A percentile compares a stretch with the other conserved stretches of the same genome.
phyloP scores from a whole-genome alignment of 75 land plant species.

The Selaginella tamariscina region DNA sequence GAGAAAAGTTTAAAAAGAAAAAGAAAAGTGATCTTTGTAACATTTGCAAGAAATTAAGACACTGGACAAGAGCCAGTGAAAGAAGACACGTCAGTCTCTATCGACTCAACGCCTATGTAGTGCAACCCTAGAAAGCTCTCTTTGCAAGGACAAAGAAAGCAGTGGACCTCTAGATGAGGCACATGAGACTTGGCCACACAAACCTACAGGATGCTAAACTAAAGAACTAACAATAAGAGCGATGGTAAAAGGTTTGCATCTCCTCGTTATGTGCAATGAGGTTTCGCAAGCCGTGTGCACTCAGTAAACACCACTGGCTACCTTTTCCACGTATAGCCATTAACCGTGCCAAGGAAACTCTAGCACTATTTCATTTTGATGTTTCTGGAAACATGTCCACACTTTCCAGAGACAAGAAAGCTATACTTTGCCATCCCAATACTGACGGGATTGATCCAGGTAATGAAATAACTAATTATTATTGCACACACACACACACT shows the following conservation, averaged over 20 bases:
- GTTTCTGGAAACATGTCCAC: too few species aligned
- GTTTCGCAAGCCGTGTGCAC: neutral
- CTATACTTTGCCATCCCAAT: too few species aligned
- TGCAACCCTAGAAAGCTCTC: neutral
- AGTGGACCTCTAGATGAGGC: neutral
- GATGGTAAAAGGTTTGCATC: neutral
- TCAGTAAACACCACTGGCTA: neutral
- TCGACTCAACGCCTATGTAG: neutral
- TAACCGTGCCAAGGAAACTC: too few species aligned
- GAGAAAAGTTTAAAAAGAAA: neutral
- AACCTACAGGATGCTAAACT: neutral
- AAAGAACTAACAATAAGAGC: neutral
- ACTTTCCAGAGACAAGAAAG: too few species aligned
- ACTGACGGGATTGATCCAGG: slow-evolving; percentile 18
- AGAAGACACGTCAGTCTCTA: neutral
- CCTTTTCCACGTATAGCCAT: too few species aligned
- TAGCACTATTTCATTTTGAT: too few species aligned
- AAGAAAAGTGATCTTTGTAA: neutral
- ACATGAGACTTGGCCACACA: neutral
- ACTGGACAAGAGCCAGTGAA: too few species aligned
- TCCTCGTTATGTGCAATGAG: neutral
- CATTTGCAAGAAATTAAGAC: neutral
- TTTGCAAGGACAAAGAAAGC: neutral
- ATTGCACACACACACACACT: too few species aligned
- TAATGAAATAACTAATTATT: too few species aligned